Base-by-base conservation (phyloP, 2,329 filamentous ascomycete genomes). In the Rhynchosporium agropyri region DNA sequence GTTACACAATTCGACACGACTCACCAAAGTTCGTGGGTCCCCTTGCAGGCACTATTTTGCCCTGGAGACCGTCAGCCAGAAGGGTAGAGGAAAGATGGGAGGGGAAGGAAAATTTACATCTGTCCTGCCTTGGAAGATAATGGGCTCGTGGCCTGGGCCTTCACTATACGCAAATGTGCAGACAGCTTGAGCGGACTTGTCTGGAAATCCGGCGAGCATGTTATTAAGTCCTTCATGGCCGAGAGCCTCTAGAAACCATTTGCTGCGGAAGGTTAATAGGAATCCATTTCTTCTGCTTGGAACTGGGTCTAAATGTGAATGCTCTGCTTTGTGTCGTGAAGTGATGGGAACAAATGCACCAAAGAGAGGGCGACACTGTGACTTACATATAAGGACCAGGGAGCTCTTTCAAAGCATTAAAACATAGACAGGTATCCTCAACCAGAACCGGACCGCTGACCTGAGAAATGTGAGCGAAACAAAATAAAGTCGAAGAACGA, bases 401-500 rank as follows among this genome's bases (percentile, higher is more conserved):
- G 36, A 99, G 83, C n/a, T 92, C 93, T 63, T 90, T 87, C 65
- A 97, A 84, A 26, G 94, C 93, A 74, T 90, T 89, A 75, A 97
- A 99, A 80, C 92, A 96, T 55, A 99, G 82, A 69, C 92, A 92
- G 15, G 95, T 99, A 77, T 99, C 95, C 78, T 99, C 95, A 10
- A 97, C 94, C 45, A 99, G 82, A 8, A 97, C 95, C 3, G 96
- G 93, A 0, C 92, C 92, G 72, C 89, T 81, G 54, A 95, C 78
- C 92, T 96, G 64, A 50, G 43, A 15, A 53, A 51, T 33, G 12
- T 12, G 20, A 20, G 20, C 20, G 20, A 20, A 20, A 20, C 20
- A 20, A 20, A 20, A 20, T 20, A 20, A 20, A 43, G n/a, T 8
- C n/a, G 40, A 43, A 20, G n/a, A 31, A 38, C 7, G 20, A 15